Base-by-base conservation (phyloP, 2,329 filamentous ascomycete genomes). In the Trichoderma pleuroti region DNA sequence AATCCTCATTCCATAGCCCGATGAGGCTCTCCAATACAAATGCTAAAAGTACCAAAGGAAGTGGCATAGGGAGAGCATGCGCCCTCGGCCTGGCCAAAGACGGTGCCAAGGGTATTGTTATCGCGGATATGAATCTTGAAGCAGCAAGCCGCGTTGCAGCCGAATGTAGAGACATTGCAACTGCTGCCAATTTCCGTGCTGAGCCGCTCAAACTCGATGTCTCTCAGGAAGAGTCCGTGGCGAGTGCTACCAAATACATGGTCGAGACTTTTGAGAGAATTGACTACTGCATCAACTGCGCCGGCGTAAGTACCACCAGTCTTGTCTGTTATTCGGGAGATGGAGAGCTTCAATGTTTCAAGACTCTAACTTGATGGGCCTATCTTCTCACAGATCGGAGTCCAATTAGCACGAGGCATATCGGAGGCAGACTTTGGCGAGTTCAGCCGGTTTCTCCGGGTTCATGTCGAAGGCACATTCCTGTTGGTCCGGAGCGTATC, bases 261-360 rank as follows among this genome's bases (percentile, higher is more conserved):
- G 49, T 70, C 4, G 46, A 72, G 4, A 46, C 54, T 7, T 71
- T 73, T 18, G 72, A 68, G 11, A 68, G 73, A 26, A 73, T 75
- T n/a, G 74, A 75, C 66, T 74, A 74, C 60, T 71, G 72, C 21
- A 68, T 75, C 49, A 72, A 74, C 60, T 70, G 66, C 34, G 73
- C 73, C 11, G 73, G 72, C 7, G 65, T 68, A 49, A 60, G 65
- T 46, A n/a, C 5, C 1, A 24, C 36, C 1, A 5, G 18, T 49
- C 3, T 14, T 49, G 7, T 26, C 39, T 16, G 6, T 30, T 26
- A 18, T 16, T 7, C 26, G 28, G 12, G 1, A 24, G 36, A 21
- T 9, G 3, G 42, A 11, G n/a, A 46, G n/a, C 42, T 12, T 49
- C n/a, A 21, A 5, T 49, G 42, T 12, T 3, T 18, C 61, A 6